Evolutionary conservation across 176 grass and related monocot species (phyloP).

Genomic region (Secale cereale): DNA sequence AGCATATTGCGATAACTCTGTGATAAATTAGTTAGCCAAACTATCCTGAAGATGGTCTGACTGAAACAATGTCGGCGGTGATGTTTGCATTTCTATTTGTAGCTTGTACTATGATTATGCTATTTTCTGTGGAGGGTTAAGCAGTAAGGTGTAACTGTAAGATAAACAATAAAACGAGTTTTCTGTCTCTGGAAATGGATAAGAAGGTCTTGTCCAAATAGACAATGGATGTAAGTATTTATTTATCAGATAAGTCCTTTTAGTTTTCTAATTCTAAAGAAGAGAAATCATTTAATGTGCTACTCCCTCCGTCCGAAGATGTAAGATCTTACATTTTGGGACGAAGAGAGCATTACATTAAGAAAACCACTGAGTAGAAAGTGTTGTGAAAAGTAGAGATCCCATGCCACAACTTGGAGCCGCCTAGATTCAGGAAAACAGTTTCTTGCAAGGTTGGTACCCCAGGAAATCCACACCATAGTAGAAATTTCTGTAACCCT

Average conservation of each 20-base stretch:
- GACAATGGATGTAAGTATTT: background rate
- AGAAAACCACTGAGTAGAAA: background rate
- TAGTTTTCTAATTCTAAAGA: background rate
- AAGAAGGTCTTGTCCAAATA: background rate
- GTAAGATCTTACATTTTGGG: too few species aligned
- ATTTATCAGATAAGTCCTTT: background rate
- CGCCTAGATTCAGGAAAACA: too few species aligned
- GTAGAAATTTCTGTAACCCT: too few species aligned
- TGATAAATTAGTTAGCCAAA: background rate
- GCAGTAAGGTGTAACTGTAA: constrained; percentile 15
- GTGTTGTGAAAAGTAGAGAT: too few species aligned
- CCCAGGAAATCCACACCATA: too few species aligned
- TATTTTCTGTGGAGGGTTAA: background rate
- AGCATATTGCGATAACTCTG: background rate
- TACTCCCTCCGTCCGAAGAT: too few species aligned
- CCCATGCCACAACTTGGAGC: too few species aligned
- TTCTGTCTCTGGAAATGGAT: background rate
- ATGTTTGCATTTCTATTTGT: background rate
- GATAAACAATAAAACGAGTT: background rate
- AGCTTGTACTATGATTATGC: background rate
- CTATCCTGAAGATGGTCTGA: background rate
- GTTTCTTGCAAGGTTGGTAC: too few species aligned
- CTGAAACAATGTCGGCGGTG: background rate
- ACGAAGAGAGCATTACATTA: too few species aligned
- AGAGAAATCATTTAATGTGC: background rate